Evolutionary conservation across 225 moss, liverwort and hornwort genomes (phyloP).

Genomic region (Takakia lepidozioides): DNA sequence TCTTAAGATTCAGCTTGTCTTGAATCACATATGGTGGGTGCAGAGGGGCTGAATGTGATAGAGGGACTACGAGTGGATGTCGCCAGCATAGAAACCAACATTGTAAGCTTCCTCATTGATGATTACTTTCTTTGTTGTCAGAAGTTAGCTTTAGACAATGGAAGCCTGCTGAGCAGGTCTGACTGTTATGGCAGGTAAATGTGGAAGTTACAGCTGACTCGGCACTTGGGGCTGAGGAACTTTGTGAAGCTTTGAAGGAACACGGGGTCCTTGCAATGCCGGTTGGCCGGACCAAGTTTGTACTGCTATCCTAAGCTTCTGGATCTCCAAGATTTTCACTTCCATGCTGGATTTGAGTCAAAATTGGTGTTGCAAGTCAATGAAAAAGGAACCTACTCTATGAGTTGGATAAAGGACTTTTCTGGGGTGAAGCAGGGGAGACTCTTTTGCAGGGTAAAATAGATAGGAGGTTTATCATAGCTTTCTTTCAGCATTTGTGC

Average conservation of each 20-base stretch:
- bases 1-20: too few species aligned
- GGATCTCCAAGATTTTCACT: not conserved
- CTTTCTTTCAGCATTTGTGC: too few species aligned
- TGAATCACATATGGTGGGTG: too few species aligned
- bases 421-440: not conserved
- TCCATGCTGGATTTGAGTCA: too few species aligned
- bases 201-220: slow-evolving; percentile 54
- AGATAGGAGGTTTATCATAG: too few species aligned
- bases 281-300: slow-evolving; percentile 44
- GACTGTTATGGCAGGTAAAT: slow-evolving; percentile 30
- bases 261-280: slow-evolving; percentile 53
- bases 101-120: slow-evolving; percentile 50
- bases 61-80: slow-evolving; percentile 57
- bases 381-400: not conserved
- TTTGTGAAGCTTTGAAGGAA: slow-evolving; percentile 49
- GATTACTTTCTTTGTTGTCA: not conserved
- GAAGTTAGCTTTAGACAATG: not conserved
- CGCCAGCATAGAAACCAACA: slow-evolving; percentile 76
- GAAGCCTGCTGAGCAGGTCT: too few species aligned
- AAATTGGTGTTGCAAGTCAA: not conserved
- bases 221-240: slow-evolving; percentile 39
- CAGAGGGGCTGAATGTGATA: slow-evolving; percentile 73
- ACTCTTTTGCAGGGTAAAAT: not conserved
- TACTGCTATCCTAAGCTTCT: not conserved
- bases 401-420: not conserved